Percentiles rank a stretch among this genome's conserved stretches.
Conservation (phyloP, 345 rosid genomes). For the Capsella bursapastoris region DNA sequence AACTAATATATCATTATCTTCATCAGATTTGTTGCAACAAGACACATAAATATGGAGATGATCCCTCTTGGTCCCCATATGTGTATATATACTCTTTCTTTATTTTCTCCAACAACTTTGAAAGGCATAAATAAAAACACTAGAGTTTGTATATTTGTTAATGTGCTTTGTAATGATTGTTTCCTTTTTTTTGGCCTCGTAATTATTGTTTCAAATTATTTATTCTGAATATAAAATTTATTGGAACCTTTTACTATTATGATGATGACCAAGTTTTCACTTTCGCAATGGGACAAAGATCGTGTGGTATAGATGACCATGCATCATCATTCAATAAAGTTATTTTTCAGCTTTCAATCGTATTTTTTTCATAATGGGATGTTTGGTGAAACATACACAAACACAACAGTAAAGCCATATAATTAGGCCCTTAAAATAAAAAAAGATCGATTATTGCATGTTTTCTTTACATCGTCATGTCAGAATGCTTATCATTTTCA, state of each 20-base stretch:
- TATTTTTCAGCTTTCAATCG: slow-evolving; percentile 29
- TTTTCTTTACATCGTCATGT: slow-evolving; percentile 36
- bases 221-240: not conserved
- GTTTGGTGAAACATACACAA: slow-evolving; percentile 47
- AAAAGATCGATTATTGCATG: slow-evolving; percentile 35
- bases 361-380: slow-evolving; percentile 38
- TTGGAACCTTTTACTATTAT: slow-evolving; percentile 34
- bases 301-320: slow-evolving; percentile 37
- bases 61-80: not conserved
- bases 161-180: not conserved
- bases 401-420: slow-evolving; percentile 32
- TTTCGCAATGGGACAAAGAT: slow-evolving; percentile 42
- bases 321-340: slow-evolving; percentile 29
- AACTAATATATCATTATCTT: not conserved
- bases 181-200: not conserved
- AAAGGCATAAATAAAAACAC: slow-evolving; percentile 14
- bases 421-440: slow-evolving; percentile 23
- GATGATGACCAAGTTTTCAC: slow-evolving; percentile 42
- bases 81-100: not conserved
- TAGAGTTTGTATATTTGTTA: not conserved
- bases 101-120: slow-evolving; percentile 2
- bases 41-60: not conserved
- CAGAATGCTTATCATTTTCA: slow-evolving; percentile 19
- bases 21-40: not conserved
- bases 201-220: not conserved